Evolutionary conservation across 169 alveolate species (phyloP).

Genomic region (Eimeria maxima): DNA sequence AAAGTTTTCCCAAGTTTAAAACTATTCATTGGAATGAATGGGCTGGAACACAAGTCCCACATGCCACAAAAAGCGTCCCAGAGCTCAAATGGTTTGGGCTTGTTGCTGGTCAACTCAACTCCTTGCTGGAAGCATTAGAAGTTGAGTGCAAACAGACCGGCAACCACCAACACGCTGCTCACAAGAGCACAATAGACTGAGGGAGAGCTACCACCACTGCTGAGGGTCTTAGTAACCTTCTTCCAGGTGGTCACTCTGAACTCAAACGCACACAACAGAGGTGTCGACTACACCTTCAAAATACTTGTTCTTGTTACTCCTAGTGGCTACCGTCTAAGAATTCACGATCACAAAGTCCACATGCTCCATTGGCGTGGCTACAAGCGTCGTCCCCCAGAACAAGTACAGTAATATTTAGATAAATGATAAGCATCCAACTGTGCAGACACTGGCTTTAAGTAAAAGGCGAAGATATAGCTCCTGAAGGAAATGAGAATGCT

Average conservation of each 20-base stretch:
- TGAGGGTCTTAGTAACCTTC: neutral
- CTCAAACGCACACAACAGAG: neutral
- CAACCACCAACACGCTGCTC: neutral
- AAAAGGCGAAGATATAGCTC: neutral
- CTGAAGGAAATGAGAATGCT: neutral
- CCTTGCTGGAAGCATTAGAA: neutral
- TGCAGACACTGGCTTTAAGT: neutral
- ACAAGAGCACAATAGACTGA: neutral
- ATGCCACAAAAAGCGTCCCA: neutral
- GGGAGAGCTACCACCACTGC: neutral
- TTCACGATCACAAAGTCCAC: neutral
- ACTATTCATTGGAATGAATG: neutral
- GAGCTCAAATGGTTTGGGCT: neutral
- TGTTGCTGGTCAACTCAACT: neutral
- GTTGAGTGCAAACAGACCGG: neutral
- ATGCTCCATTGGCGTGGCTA: neutral
- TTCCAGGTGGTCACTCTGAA: slow-evolving; percentile 24
- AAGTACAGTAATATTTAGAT: neutral
- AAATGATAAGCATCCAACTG: neutral
- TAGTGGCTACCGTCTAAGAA: no score
- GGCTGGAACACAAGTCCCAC: neutral
- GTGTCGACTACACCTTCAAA: no score
- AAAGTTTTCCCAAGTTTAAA: neutral
- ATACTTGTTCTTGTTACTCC: no score
- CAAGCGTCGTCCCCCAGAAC: neutral